These are phyloP conservation scores for Ballota nigra DNA, from an alignment of 257 asterid species.

Conservation along the genomic window DNA sequence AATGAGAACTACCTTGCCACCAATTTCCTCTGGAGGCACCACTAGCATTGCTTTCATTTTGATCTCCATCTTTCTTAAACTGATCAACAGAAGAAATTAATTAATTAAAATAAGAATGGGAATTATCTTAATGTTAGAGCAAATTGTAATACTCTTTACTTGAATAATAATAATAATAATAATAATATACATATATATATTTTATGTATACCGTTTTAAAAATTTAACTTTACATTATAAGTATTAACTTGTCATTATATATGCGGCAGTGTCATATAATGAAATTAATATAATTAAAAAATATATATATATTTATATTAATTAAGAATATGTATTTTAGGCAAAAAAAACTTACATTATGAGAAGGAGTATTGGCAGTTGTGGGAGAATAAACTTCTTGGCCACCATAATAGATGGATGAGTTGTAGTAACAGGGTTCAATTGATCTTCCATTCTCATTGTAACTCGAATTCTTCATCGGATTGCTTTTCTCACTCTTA, in stretches of 20 bases:
- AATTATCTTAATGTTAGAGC: not conserved
- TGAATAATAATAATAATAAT: no score
- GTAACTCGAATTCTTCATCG: constrained; percentile 26
- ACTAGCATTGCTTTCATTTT: constrained; percentile 46
- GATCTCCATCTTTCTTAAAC: constrained; percentile 54
- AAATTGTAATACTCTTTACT: no score
- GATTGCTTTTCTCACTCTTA: constrained; percentile 27
- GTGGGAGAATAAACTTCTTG: constrained; percentile 66
- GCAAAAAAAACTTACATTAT: constrained; percentile 33
- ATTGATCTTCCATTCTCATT: constrained; percentile 36
- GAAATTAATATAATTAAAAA: no score
- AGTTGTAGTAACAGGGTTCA: constrained; percentile 69
- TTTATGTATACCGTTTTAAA: no score
- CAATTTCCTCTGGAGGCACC: constrained; percentile 83
- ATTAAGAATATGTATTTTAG: not conserved
- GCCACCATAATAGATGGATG: constrained; percentile 82
- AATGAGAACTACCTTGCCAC: constrained; percentile 69
- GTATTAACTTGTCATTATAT: no score
- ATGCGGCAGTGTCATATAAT: not conserved
- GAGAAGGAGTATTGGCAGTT: constrained; percentile 34
- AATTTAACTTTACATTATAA: no score
- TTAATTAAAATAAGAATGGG: not conserved
- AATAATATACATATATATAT: no score
- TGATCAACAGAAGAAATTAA: constrained; percentile 19
- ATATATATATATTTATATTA: not conserved